These are phyloP conservation scores for Fusarium guadeloupense DNA, from an alignment of 2,329 filamentous ascomycete genomes.

Conservation along the genomic window DNA sequence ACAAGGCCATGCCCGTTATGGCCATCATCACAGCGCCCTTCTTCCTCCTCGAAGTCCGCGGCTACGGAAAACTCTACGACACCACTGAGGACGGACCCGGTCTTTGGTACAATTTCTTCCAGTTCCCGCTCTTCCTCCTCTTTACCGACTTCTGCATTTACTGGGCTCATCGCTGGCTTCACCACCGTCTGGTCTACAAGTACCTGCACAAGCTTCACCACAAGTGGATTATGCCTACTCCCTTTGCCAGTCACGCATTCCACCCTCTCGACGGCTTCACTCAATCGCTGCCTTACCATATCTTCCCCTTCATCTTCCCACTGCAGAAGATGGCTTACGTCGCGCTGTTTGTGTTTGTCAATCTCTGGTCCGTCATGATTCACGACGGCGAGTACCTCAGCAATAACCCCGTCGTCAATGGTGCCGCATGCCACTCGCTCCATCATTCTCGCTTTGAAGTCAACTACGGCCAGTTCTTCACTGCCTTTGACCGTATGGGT, in stretches of 20 bases:
- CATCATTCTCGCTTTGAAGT: slow-evolving; percentile 71
- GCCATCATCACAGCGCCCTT: slow-evolving; percentile 81
- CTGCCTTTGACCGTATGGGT: slow-evolving; percentile 87
- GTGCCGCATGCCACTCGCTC: slow-evolving; percentile 83
- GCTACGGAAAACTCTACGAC: slow-evolving; percentile 89
- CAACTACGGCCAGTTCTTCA: slow-evolving; percentile 96
- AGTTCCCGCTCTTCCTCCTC: slow-evolving; percentile 87
- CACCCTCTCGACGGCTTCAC: slow-evolving; percentile 91
- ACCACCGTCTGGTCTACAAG: slow-evolving; percentile 83
- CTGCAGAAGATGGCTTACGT: slow-evolving; percentile 92
- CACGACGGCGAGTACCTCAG: slow-evolving; percentile 95
- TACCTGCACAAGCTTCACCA: slow-evolving; percentile 95
- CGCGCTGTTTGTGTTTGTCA: slow-evolving; percentile 87
- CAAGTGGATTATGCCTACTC: slow-evolving; percentile 99
- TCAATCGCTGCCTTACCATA: slow-evolving; percentile 89
- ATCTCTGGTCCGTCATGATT: slow-evolving; percentile 97
- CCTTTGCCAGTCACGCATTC: slow-evolving; percentile 92
- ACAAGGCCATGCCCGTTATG: slow-evolving; percentile 82
- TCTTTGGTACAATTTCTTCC: slow-evolving; percentile 78
- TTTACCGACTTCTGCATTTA: slow-evolving; percentile 94
- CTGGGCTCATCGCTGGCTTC: slow-evolving; percentile 87
- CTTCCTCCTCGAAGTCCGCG: slow-evolving; percentile 84
- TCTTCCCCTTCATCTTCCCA: slow-evolving; percentile 93
- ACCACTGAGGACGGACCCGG: slow-evolving; percentile 78
- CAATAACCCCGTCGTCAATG: slow-evolving; percentile 91